phyloP scores from a whole-genome alignment of 306 rosid species.

The Trichosanthes cucumerina region DNA sequence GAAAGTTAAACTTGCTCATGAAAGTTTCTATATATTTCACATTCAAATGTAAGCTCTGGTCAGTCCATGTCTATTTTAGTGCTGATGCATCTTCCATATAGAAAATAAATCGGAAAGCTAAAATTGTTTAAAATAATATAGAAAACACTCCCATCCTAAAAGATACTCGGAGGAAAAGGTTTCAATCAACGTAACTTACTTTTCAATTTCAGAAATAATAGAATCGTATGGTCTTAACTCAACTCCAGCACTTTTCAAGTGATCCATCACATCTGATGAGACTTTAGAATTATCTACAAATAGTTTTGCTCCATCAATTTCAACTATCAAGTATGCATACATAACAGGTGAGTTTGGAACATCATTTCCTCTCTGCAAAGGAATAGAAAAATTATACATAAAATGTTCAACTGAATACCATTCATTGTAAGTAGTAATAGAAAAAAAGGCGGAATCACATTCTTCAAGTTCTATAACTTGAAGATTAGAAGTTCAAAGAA shows the following conservation, averaged over 20 bases:
- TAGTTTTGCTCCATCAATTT: constrained; percentile 60
- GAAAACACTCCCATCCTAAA: neutral
- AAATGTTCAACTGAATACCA: neutral
- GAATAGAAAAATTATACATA: neutral
- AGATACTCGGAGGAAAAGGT: neutral
- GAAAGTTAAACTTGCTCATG: constrained; percentile 1
- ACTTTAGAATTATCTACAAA: constrained; percentile 68
- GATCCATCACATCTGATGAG: constrained; percentile 60
- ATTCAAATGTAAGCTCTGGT: neutral
- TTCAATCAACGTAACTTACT: constrained; percentile 26
- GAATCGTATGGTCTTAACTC: constrained; percentile 73
- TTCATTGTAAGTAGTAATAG: constrained; percentile 5
- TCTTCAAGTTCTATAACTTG: constrained; percentile 6
- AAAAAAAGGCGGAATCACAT: constrained; percentile 6
- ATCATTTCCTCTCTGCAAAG: constrained; percentile 88
- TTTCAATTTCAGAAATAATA: constrained; percentile 65
- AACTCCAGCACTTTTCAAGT: constrained; percentile 63
- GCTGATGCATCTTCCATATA: neutral
- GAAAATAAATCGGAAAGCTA: neutral
- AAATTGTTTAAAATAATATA: neutral
- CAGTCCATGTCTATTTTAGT: neutral
- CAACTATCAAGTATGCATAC: constrained; percentile 92
- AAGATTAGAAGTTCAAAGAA: neutral
- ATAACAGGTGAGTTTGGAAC: constrained; percentile 89
- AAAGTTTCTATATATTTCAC: neutral